Evolutionary conservation across 305 asterid species (phyloP).

Genomic region (Fraxinus baroniana): DNA sequence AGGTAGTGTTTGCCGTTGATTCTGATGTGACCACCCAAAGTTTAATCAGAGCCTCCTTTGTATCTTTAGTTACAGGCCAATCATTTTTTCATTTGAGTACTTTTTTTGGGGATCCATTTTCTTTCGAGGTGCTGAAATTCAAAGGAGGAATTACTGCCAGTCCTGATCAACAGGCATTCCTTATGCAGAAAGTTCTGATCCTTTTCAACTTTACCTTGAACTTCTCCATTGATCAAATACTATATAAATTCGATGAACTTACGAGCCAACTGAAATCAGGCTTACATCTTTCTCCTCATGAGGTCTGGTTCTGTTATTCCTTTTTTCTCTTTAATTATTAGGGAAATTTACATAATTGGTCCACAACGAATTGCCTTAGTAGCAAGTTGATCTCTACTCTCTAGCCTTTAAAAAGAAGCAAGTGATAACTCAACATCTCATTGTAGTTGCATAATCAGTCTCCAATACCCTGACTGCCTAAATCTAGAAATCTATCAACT

Average conservation of each 20-base stretch:
- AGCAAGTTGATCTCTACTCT: not conserved
- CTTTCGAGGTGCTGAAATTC: conserved; percentile 76
- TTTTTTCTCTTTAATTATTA: not conserved
- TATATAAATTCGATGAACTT: conserved; percentile 62
- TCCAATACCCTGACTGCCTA: not conserved
- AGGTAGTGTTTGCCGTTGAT: conserved; percentile 70
- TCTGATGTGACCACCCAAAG: conserved; percentile 55
- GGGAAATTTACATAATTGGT: not conserved
- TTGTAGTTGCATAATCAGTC: not conserved
- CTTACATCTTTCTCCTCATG: conserved; percentile 66
- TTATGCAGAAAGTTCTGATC: conserved; percentile 65
- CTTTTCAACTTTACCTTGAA: conserved; percentile 89
- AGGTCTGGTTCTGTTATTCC: conserved; percentile 44
- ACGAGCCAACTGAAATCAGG: conserved; percentile 68
- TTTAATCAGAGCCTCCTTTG: conserved; percentile 45
- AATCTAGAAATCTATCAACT: not conserved
- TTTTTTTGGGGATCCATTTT: conserved; percentile 73
- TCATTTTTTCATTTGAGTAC: conserved; percentile 52
- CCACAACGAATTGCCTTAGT: not conserved
- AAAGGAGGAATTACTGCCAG: conserved; percentile 79
- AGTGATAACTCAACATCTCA: not conserved
- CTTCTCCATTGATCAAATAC: conserved; percentile 70
- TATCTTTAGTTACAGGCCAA: conserved; percentile 37
- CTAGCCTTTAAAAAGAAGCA: not conserved
- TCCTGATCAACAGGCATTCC: conserved; percentile 80